Conservation (phyloP, 805 yeast species). For the Candida koratica region DNA sequence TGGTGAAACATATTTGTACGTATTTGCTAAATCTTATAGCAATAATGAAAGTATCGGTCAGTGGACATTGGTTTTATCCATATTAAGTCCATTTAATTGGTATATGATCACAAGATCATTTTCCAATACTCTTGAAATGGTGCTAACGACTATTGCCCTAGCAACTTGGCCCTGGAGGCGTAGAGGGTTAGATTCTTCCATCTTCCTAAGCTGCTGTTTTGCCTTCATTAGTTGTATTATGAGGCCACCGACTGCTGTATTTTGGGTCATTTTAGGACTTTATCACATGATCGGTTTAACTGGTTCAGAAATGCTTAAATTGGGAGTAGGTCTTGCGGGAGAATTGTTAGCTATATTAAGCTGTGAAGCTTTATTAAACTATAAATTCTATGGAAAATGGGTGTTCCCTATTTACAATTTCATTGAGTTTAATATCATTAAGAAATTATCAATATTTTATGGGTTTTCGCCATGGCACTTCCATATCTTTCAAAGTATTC, state of each 20-base stretch:
- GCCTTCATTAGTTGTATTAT: slow-evolving; percentile 66
- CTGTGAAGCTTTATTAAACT: slow-evolving; percentile 49
- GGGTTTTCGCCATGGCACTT: slow-evolving; percentile 85
- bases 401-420: slow-evolving; percentile 68
- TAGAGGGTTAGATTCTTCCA: slow-evolving; percentile 1
- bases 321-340: slow-evolving; percentile 18
- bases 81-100: slow-evolving; percentile 77
- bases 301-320: slow-evolving; percentile 2
- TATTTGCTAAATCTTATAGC: slow-evolving; percentile 40
- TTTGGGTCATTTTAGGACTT: slow-evolving; percentile 68
- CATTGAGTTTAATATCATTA: slow-evolving; percentile 70
- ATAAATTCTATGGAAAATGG: slow-evolving; percentile 50
- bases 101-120: slow-evolving; percentile 77
- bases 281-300: slow-evolving; percentile 10
- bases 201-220: slow-evolving; percentile 37
- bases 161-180: slow-evolving; percentile 66
- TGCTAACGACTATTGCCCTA: slow-evolving; percentile 62
- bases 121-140: slow-evolving; percentile 77
- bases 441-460: slow-evolving; percentile 73
- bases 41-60: slow-evolving; percentile 33
- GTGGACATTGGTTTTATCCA: slow-evolving; percentile 45
- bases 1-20: slow-evolving; percentile 62
- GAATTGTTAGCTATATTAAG: slow-evolving; percentile 20
- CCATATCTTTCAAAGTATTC: slow-evolving; percentile 78
- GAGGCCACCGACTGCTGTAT: slow-evolving; percentile 77